phyloP scores from a whole-genome alignment of 2,329 filamentous ascomycete genomes.

The Hirsutella thompsonii region DNA sequence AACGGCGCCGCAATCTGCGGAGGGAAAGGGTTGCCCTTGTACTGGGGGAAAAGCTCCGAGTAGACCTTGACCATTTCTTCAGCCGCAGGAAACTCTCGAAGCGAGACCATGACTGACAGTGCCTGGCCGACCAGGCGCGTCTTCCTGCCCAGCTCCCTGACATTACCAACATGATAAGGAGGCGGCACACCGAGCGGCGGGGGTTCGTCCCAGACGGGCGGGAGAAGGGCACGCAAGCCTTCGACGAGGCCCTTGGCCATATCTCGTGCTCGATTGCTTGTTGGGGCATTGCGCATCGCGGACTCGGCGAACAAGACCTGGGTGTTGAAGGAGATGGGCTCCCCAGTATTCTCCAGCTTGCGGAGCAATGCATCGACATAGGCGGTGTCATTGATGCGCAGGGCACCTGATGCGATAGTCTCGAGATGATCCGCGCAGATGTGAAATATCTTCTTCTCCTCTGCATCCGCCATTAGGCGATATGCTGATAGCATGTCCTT shows the following conservation, averaged over 20 bases:
- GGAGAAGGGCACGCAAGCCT: constrained; percentile 13
- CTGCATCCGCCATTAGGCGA: constrained; percentile 30
- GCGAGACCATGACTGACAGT: constrained; percentile 19
- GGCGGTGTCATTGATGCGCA: constrained; percentile 29
- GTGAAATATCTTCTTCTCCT: constrained; percentile 29
- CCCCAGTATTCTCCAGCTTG: constrained; percentile 28
- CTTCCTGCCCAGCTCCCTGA: constrained; percentile 13
- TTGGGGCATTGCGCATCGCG: constrained; percentile 13
- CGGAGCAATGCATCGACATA: constrained; percentile 27
- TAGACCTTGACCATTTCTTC: constrained; percentile 44
- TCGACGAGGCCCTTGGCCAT: constrained; percentile 16
- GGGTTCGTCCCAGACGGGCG: not conserved
- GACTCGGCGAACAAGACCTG: constrained; percentile 30
- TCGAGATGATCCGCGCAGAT: constrained; percentile 36
- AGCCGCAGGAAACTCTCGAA: constrained; percentile 37
- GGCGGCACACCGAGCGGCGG: constrained; percentile 1
- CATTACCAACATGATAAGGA: constrained; percentile 3
- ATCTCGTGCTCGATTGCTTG: constrained; percentile 11
- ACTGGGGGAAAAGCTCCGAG: constrained; percentile 23
- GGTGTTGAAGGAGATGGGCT: constrained; percentile 28
- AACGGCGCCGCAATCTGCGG: constrained; percentile 47
- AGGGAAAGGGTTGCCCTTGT: constrained; percentile 25
- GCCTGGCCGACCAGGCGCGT: constrained; percentile 18
- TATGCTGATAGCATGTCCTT: constrained; percentile 37
- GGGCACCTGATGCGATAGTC: constrained; percentile 38